Percentiles rank a stretch among this genome's conserved stretches.
phyloP scores from a whole-genome alignment of 2,329 filamentous ascomycete genomes.

The Huntiella bhutanensis region DNA sequence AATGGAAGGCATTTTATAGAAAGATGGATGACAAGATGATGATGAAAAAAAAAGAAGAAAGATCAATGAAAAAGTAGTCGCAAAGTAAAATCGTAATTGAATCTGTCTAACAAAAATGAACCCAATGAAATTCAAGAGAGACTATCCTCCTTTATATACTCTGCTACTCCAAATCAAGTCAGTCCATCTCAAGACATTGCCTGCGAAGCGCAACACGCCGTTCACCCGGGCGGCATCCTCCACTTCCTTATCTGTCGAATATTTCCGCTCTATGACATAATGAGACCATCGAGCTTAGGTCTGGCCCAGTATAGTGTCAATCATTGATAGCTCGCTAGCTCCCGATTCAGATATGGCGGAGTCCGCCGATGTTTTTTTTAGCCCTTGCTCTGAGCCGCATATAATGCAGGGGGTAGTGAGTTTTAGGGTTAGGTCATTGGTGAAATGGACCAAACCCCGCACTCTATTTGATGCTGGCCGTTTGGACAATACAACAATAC shows the following conservation, averaged over 20 bases:
- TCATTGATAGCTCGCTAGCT: neutral
- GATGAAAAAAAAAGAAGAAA: neutral
- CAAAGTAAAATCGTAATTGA: neutral
- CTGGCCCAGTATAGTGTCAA: too few species aligned
- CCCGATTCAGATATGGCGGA: too few species aligned
- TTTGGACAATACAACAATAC: too few species aligned
- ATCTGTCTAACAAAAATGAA: neutral
- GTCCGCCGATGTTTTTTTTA: too few species aligned
- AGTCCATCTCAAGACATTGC: neutral
- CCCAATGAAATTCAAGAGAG: neutral
- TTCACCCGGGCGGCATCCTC: neutral
- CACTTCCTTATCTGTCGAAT: too few species aligned
- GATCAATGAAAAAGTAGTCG: neutral
- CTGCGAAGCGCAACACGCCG: neutral
- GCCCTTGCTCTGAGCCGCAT: too few species aligned
- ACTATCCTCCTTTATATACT: neutral
- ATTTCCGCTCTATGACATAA: too few species aligned
- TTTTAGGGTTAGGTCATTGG: too few species aligned
- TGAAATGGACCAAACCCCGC: too few species aligned
- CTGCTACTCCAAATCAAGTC: neutral
- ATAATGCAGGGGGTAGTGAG: too few species aligned
- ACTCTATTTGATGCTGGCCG: too few species aligned
- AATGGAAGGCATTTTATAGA: constrained; percentile 31
- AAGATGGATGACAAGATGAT: neutral
- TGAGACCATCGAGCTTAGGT: too few species aligned